Base-by-base conservation (phyloP, 441 rosid species). In the Daphne laureola region DNA sequence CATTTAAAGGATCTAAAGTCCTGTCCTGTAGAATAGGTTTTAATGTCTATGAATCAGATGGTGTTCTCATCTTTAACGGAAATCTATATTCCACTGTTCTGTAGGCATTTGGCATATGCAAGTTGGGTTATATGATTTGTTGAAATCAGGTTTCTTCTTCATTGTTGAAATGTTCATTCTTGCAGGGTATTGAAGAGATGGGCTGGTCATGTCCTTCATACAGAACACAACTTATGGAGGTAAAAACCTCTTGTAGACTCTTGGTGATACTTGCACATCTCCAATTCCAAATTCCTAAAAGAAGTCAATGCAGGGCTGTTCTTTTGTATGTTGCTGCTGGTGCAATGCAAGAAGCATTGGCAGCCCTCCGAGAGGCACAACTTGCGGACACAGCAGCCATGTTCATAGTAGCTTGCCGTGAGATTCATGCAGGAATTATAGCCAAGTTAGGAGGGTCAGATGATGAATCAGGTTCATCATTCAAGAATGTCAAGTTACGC, bases 211-310 rank as follows among this genome's bases (percentile, higher is more conserved):
- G 81, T 83, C 59, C 90, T 83, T 55, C 81, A 61, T 42, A 64
- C 75, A 12, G 98, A 89, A 51, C 95, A 87, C 77, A 89, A 89
- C 65, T 73, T 89, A 43, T 93, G 98, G 98, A 86, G 97, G 98
- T 93, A 73, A 50, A 21, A 21, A 21, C 25, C 25, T 2, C 25
- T 21, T 21, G 25, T 21, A 21, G 25, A 21, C 25, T 2, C 25
- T 21, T 21, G 25, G 25, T 21, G 3, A 21, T 21, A 3, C 25
- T 21, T 21, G 25, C 25, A 21, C 25, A 21, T 21, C 25, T 21
- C 25, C 3, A 49, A 59, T 12, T 58, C 26, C n/a, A 7, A 43
- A 17, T n/a, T 9, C 12, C n/a, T 14, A 12, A 14, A 17, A 40
- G 31, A 16, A 16, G 13, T 58, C 47, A 43, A 57, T 70, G 77